These are phyloP conservation scores for Cynara cardunculus DNA, from an alignment of 129 eudicot genomes.

Conservation along the genomic window DNA sequence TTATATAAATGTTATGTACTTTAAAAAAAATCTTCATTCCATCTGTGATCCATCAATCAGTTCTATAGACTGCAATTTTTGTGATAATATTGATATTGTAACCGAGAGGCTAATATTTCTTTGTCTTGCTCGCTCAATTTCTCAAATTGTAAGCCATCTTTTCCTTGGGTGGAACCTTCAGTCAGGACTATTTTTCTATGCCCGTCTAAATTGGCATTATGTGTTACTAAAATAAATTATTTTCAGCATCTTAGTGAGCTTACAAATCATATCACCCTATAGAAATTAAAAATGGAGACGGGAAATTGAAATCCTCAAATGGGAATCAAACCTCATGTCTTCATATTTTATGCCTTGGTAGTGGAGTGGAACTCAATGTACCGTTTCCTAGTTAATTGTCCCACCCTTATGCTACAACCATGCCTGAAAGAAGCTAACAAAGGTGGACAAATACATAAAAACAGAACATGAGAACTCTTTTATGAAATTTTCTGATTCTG, in stretches of 20 bases:
- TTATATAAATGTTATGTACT: background rate
- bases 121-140: background rate
- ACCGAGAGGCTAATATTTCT: background rate
- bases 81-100: background rate
- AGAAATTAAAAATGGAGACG: background rate
- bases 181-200: background rate
- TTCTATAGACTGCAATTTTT: background rate
- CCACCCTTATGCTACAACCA: background rate
- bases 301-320: background rate
- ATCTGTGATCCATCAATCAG: background rate
- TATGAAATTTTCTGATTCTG: background rate
- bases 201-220: background rate
- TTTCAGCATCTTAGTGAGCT: background rate
- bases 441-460: background rate
- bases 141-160: background rate
- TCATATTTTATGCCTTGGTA: slow-evolving; percentile 4
- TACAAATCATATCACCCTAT: background rate
- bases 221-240: background rate
- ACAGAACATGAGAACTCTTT: background rate
- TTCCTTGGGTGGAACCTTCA: background rate
- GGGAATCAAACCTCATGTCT: background rate
- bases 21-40: background rate
- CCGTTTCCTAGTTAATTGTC: background rate
- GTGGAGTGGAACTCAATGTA: slow-evolving; percentile 3
- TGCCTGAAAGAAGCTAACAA: background rate